A percentile compares a stretch with the other conserved stretches of the same genome.
Evolutionary conservation across 495 filamentous ascomycete genomes (phyloP).

Genomic region (Tricharina praecox): DNA sequence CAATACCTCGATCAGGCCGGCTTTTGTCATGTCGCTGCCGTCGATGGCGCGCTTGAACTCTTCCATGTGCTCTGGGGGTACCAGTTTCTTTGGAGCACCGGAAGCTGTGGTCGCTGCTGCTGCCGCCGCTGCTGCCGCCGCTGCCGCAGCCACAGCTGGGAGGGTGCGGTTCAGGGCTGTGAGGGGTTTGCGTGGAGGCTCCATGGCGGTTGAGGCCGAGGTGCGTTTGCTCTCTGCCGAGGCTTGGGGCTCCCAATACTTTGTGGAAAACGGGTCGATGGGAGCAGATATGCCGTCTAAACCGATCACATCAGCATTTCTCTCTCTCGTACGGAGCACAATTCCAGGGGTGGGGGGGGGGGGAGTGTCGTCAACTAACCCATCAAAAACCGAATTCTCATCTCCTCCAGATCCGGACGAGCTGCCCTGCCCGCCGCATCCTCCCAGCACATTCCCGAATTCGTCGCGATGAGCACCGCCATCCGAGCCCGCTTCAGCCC

Average conservation of each 20-base stretch:
- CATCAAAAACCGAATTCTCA: slow-evolving; percentile 55
- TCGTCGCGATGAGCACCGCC: slow-evolving; percentile 57
- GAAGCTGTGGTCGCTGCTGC: too few relatives aligned
- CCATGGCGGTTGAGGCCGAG: slow-evolving; percentile 19
- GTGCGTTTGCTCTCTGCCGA: background rate
- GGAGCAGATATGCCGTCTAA: slow-evolving; percentile 27
- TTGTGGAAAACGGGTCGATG: slow-evolving; percentile 72
- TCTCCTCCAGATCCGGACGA: slow-evolving; percentile 34
- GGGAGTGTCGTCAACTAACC: too few relatives aligned
- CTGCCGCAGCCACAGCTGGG: background rate
- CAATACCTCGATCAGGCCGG: slow-evolving; percentile 56
- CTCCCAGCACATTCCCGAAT: slow-evolving; percentile 70
- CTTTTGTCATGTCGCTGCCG: slow-evolving; percentile 57
- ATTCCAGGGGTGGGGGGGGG: too few relatives aligned
- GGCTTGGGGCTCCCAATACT: slow-evolving; percentile 50
- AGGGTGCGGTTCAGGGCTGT: slow-evolving; percentile 14
- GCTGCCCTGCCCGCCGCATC: slow-evolving; percentile 32
- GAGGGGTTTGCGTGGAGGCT: slow-evolving; percentile 29
- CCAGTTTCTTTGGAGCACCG: slow-evolving; percentile 31
- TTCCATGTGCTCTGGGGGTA: slow-evolving; percentile 45
- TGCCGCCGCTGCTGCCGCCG: background rate
- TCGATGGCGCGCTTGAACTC: slow-evolving; percentile 58
- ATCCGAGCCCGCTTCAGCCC: slow-evolving; percentile 29
- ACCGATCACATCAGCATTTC: too few relatives aligned
- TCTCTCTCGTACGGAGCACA: too few relatives aligned